phyloP scores from a whole-genome alignment of 2,329 filamentous ascomycete species.

The Paradendryphiella salina region DNA sequence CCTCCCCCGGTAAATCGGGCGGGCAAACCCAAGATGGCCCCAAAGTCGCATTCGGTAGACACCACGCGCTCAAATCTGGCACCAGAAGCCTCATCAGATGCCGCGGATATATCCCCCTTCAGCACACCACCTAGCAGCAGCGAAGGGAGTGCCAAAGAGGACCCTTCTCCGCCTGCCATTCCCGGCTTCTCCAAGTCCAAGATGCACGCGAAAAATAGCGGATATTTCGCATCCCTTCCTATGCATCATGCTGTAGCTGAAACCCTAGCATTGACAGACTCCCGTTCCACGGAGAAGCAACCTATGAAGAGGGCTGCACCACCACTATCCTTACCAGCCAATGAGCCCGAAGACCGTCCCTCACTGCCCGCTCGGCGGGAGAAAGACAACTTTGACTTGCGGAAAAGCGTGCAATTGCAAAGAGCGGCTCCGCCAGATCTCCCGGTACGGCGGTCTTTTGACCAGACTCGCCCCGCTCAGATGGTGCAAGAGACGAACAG shows the following conservation, averaged over 20 bases:
- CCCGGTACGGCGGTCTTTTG: constrained; percentile 44
- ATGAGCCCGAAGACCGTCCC: constrained; percentile 53
- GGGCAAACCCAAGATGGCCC: constrained; percentile 71
- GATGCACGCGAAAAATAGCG: constrained; percentile 27
- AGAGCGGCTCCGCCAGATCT: constrained; percentile 38
- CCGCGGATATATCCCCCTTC: constrained; percentile 72
- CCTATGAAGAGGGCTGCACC: constrained; percentile 24
- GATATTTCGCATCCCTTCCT: constrained; percentile 41
- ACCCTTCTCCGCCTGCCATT: constrained; percentile 29
- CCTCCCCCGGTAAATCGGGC: constrained; percentile 80
- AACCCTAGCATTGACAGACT: constrained; percentile 26
- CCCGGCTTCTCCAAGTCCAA: constrained; percentile 33
- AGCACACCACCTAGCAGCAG: constrained; percentile 82
- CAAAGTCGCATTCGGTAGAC: constrained; percentile 48
- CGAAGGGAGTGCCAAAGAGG: constrained; percentile 56
- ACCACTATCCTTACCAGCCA: constrained; percentile 23
- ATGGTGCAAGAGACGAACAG: constrained; percentile 32
- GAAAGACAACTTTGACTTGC: constrained; percentile 39
- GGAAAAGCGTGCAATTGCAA: constrained; percentile 42
- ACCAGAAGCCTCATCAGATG: constrained; percentile 49
- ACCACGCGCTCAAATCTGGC: constrained; percentile 33
- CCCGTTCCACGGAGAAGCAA: constrained; percentile 23
- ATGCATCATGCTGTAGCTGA: constrained; percentile 38
- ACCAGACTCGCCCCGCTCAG: constrained; percentile 35
- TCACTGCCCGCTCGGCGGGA: constrained; percentile 52